phyloP scores from a whole-genome alignment of 1,284 basidiomycete genomes.

The Apiotrichum sp. region DNA sequence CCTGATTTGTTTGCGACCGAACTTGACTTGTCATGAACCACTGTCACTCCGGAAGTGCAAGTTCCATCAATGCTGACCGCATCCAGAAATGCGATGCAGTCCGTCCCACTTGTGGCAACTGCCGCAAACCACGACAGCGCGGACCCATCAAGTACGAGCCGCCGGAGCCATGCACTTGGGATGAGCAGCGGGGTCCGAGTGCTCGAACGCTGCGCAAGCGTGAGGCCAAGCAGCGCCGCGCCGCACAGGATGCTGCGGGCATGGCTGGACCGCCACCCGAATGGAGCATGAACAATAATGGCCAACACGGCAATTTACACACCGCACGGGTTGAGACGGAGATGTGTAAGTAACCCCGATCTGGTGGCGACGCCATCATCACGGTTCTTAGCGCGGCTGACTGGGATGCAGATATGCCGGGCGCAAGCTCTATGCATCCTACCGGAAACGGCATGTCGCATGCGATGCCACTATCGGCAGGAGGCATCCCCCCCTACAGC shows the following conservation, averaged over 20 bases:
- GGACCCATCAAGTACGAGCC: conserved; percentile 20
- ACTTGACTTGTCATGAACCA: no score
- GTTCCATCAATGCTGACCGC: not conserved
- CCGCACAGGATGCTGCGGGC: not conserved
- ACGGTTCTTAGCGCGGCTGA: no score
- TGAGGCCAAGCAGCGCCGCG: conserved; percentile 14
- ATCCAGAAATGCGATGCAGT: conserved; percentile 40
- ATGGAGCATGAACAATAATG: not conserved
- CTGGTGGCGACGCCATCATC: no score
- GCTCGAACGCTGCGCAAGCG: conserved; percentile 26
- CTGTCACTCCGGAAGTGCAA: not conserved
- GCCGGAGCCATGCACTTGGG: conserved; percentile 36
- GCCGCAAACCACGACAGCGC: conserved; percentile 30
- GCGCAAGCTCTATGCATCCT: not conserved
- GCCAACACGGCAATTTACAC: not conserved
- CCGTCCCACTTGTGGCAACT: conserved; percentile 38
- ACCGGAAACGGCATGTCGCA: not conserved
- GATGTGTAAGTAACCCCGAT: no score
- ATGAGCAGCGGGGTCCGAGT: conserved; percentile 30
- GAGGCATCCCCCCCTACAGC: not conserved
- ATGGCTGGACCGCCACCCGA: not conserved
- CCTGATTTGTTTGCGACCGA: no score
- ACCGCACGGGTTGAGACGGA: no score
- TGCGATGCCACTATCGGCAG: not conserved
- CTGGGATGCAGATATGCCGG: not conserved